Evolutionary conservation across 768 basidiomycete species (phyloP).

Genomic region (Leccinum uliginosum): DNA sequence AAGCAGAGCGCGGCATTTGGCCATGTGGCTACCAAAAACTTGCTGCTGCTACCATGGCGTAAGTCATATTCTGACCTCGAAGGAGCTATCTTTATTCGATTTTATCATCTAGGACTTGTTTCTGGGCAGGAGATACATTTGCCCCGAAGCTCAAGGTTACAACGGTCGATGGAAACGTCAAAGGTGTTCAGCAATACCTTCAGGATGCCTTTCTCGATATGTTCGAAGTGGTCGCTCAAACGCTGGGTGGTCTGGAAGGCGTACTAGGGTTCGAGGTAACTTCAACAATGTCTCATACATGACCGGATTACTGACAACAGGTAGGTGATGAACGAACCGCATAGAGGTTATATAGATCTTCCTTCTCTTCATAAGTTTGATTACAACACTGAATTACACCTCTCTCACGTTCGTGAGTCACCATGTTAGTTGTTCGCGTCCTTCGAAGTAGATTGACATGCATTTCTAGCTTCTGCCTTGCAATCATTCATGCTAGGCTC

Average conservation of each 20-base stretch:
- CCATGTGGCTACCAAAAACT: constrained; percentile 93
- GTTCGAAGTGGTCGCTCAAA: constrained; percentile 62
- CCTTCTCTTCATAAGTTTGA: constrained; percentile 81
- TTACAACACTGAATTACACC: constrained; percentile 92
- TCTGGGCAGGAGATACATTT: constrained; percentile 90
- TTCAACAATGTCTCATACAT: neutral
- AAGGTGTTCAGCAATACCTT: constrained; percentile 75
- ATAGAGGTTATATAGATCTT: constrained; percentile 86
- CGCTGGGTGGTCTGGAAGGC: constrained; percentile 68
- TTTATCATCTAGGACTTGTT: constrained; percentile 60
- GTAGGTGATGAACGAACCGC: constrained; percentile 93
- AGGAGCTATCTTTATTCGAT: neutral
- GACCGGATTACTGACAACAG: constrained; percentile 1
- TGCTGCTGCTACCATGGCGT: constrained; percentile 92
- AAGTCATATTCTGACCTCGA: constrained; percentile 29
- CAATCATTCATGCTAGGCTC: constrained; percentile 92
- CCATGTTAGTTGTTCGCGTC: neutral
- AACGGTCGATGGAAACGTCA: constrained; percentile 41
- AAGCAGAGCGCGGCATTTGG: constrained; percentile 83
- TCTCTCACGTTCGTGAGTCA: constrained; percentile 68
- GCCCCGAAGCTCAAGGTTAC: constrained; percentile 66
- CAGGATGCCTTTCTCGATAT: constrained; percentile 79
- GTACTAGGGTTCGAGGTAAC: constrained; percentile 88
- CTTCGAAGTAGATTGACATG: neutral
- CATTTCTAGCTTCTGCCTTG: constrained; percentile 63